These are phyloP conservation scores for Hortiboletus campestris DNA, from an alignment of 768 basidiomycete species.

Conservation along the genomic window DNA sequence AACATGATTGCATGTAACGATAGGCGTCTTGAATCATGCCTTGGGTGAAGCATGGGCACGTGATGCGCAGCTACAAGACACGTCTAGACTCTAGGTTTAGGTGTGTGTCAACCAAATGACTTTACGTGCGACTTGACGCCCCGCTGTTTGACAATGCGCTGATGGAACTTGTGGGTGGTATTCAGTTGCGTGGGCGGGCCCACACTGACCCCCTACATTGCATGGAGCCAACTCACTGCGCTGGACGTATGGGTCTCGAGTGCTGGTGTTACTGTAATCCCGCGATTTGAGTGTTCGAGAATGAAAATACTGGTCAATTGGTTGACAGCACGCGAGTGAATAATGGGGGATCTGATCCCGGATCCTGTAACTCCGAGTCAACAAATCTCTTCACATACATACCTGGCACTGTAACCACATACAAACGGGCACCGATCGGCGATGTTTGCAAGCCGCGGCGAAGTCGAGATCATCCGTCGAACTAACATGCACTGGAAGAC, in stretches of 20 bases:
- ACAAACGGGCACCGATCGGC: no score
- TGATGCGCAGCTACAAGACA: slow-evolving; percentile 39
- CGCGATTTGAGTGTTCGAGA: neutral
- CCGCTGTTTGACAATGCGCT: no score
- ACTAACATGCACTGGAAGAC: no score
- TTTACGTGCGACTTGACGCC: no score
- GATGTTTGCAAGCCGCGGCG: no score
- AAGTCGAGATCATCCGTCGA: no score
- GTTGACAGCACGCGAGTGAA: neutral
- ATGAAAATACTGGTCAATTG: neutral
- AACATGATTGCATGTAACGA: neutral
- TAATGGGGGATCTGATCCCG: neutral
- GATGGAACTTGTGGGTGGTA: no score
- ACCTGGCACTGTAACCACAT: neutral
- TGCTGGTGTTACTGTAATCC: slow-evolving; percentile 6
- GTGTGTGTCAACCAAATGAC: no score
- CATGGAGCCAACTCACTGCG: slow-evolving; percentile 12
- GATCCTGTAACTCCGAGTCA: neutral
- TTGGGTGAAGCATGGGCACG: slow-evolving; percentile 43
- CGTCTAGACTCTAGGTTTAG: slow-evolving; percentile 55
- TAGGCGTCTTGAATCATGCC: slow-evolving; percentile 47
- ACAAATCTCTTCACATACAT: neutral
- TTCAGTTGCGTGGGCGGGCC: slow-evolving; percentile 10
- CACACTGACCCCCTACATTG: slow-evolving; percentile 4
- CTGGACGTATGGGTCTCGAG: slow-evolving; percentile 13